Percentiles rank a stretch among this genome's conserved stretches.
Evolutionary conservation across 2,329 filamentous ascomycete genomes (phyloP).

Genomic region (Colletotrichum musicola): DNA sequence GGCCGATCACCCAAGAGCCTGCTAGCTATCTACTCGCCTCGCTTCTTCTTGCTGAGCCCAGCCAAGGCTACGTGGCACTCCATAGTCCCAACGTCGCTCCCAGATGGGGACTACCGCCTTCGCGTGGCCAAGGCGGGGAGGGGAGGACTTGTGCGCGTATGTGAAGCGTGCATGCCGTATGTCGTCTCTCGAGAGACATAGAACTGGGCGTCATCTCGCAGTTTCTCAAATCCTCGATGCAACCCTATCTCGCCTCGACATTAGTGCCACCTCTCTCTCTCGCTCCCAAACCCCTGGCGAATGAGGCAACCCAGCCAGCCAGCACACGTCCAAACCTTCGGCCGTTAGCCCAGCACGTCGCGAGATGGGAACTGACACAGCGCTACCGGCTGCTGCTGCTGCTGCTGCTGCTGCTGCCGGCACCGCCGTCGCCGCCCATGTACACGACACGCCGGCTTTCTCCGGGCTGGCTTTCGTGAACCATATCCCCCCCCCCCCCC

Average conservation of each 20-base stretch:
- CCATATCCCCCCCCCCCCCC: background rate
- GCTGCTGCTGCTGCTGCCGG: background rate
- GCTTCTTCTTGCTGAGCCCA: background rate
- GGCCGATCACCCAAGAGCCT: too few relatives aligned
- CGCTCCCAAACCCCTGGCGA: background rate
- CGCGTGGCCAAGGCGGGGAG: too few relatives aligned
- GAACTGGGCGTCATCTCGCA: background rate
- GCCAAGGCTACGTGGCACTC: conserved; percentile 6
- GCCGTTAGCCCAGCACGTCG: conserved; percentile 20
- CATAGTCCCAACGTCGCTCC: background rate
- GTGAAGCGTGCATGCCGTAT: background rate
- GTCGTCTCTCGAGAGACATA: background rate
- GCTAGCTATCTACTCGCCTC: background rate
- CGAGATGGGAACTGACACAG: conserved; percentile 3
- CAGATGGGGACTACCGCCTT: too few relatives aligned
- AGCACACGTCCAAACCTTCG: conserved; percentile 11
- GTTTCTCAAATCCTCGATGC: conserved; percentile 27
- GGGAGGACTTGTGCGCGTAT: too few relatives aligned
- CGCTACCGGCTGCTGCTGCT: conserved; percentile 14
- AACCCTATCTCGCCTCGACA: conserved; percentile 13
- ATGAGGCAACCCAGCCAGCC: conserved; percentile 9
- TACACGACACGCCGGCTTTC: background rate
- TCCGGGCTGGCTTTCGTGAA: conserved; percentile 3
- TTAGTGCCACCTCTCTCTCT: conserved; percentile 14
- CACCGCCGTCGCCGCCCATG: background rate